Conservation (phyloP, 192 early-diverging fungal genomes). For the Umbelopsis sp. region DNA sequence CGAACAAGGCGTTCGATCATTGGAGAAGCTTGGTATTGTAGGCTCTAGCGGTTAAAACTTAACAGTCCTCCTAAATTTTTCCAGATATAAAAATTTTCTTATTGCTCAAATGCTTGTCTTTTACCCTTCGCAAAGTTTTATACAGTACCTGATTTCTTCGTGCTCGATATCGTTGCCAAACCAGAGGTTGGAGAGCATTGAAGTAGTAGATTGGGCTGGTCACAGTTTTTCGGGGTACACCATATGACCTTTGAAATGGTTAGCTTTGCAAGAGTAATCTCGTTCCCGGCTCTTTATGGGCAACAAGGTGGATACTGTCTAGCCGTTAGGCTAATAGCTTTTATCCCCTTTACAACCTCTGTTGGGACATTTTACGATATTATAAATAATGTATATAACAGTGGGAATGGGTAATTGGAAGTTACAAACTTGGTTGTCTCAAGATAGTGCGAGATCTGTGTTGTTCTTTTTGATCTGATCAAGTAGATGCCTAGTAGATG, state of each 20-base stretch:
- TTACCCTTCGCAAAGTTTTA: slow-evolving; percentile 22
- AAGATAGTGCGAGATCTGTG: no score
- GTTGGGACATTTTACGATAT: slow-evolving; percentile 5
- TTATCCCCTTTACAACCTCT: slow-evolving; percentile 8
- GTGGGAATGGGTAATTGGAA: no score
- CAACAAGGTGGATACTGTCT: not conserved
- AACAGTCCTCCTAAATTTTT: not conserved
- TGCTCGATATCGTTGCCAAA: slow-evolving; percentile 18
- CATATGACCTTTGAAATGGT: slow-evolving; percentile 14
- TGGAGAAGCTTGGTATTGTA: slow-evolving; percentile 60
- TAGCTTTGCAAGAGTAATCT: slow-evolving; percentile 18
- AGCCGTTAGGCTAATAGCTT: not conserved
- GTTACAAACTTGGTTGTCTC: no score
- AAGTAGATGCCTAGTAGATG: no score
- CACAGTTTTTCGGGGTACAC: slow-evolving; percentile 13
- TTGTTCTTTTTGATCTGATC: no score
- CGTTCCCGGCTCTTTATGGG: slow-evolving; percentile 13
- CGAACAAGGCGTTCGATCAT: slow-evolving; percentile 78
- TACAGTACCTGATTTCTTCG: not conserved
- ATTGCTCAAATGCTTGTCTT: not conserved
- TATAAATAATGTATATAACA: no score
- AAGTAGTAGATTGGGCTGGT: slow-evolving; percentile 2
- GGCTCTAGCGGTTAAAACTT: slow-evolving; percentile 29
- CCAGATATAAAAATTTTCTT: slow-evolving; percentile 2
- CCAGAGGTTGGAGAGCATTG: slow-evolving; percentile 11